Base-by-base conservation (phyloP, 2,329 filamentous ascomycete species). In the Talaromyces pinophilus region DNA sequence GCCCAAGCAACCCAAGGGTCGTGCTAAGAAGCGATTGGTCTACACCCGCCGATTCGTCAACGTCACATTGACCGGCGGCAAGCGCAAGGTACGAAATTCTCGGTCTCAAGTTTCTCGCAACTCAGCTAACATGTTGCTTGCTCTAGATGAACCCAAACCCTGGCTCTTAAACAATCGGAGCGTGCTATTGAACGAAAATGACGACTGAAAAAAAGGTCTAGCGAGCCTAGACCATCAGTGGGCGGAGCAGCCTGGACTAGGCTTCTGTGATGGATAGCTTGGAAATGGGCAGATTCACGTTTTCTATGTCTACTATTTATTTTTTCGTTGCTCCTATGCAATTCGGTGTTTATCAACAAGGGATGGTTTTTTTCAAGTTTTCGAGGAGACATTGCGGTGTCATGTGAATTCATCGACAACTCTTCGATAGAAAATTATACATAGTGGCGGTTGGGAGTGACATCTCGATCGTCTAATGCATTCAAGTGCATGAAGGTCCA, bases 31-130 rank as follows among this genome's bases (percentile, higher is more conserved):
- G 92, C 88, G 92, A 79, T 90, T 94, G 82, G 89, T 88, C 81
- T 96, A 96, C 87, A 96, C 92, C 75, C 90, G 92, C 81, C 92
- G 93, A 77, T 96, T 96, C 86, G 92, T 96, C 75, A 96, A 96
- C 84, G 92, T 96, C 80, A 93, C 91, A 76, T 86, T 95, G 82
- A 93, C 92, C 71, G 92, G 92, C 81, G 93, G 92, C 84, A 97
- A 96, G 92, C 87, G 93, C 83, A 96, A 96, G 91, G 92, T 93
- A 80, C 77, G 86, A 71, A 28, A 13, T 2, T 46, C 17, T 33
- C 25, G 22, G 1, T 8, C 30, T 30, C 19, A 15, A 28, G 13
- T 7, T 19, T 59, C 15, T 19, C 13, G 30, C 38, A 28, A 13
- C 38, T 22, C 2, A 2, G 7, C 38, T 59, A 22, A 44, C 35